These are phyloP conservation scores for Trichocomaceae sp. DNA, from an alignment of 2,329 filamentous ascomycete genomes.

Conservation along the genomic window DNA sequence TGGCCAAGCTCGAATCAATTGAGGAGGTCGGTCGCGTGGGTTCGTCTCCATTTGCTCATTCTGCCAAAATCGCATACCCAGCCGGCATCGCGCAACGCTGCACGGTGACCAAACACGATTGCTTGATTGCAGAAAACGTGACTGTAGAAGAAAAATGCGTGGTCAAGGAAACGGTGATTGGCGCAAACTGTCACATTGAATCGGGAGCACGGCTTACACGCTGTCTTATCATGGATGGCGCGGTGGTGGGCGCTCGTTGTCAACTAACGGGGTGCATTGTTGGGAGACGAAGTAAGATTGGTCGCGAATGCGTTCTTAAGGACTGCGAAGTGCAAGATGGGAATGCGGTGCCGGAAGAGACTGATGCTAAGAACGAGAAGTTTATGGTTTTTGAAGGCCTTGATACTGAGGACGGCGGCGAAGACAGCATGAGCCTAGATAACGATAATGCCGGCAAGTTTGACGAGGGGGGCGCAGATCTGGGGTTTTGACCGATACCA, in stretches of 20 bases:
- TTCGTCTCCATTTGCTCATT: constrained; percentile 68
- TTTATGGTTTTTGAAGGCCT: constrained; percentile 50
- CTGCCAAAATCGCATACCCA: constrained; percentile 73
- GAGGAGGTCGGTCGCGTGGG: constrained; percentile 53
- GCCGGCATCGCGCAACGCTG: constrained; percentile 73
- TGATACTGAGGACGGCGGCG: constrained; percentile 28
- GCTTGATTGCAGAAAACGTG: constrained; percentile 79
- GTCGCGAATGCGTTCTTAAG: constrained; percentile 71
- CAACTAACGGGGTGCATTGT: constrained; percentile 83
- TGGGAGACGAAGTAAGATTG: constrained; percentile 72
- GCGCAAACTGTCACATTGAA: constrained; percentile 77
- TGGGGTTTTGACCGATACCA: constrained; percentile 16
- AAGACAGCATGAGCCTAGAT: constrained; percentile 16
- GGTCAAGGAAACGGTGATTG: constrained; percentile 89
- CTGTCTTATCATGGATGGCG: constrained; percentile 89
- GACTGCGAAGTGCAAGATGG: constrained; percentile 88
- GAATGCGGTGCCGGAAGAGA: constrained; percentile 76
- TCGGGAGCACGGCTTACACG: constrained; percentile 79
- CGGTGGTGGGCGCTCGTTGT: constrained; percentile 73
- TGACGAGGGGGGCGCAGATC: constrained; percentile 19
- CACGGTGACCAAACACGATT: constrained; percentile 75
- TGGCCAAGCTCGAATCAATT: constrained; percentile 72
- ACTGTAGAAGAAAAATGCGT: constrained; percentile 80
- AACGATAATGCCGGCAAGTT: constrained; percentile 13
- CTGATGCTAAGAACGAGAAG: constrained; percentile 56